Evolutionary conservation across 169 alveolate species (phyloP).

Genomic region (Plasmodium malariae): DNA sequence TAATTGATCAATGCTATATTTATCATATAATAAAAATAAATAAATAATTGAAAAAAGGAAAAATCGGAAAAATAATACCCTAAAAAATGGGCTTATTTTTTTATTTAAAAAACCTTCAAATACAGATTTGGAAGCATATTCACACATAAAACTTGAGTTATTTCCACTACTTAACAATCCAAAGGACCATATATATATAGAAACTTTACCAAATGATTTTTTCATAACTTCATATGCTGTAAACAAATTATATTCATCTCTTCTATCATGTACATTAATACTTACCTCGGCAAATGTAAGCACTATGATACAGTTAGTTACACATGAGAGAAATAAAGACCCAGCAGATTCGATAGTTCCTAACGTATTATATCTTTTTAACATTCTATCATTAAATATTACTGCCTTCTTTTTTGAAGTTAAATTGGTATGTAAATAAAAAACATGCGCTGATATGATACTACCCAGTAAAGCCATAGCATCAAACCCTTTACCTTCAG

Average conservation of each 20-base stretch:
- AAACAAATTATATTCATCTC: conserved; percentile 47
- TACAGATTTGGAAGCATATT: conserved; percentile 73
- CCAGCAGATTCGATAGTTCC: conserved; percentile 67
- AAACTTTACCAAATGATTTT: conserved; percentile 63
- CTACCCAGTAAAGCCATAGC: conserved; percentile 66
- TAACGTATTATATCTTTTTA: conserved; percentile 51
- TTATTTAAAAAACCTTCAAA: conserved; percentile 75
- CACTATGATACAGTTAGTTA: conserved; percentile 72
- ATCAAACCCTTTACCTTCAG: conserved; percentile 57
- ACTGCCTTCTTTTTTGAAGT: conserved; percentile 59
- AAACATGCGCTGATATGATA: conserved; percentile 70
- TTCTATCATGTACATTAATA: conserved; percentile 22
- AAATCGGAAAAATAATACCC: conserved; percentile 53
- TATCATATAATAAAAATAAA: conserved; percentile 41
- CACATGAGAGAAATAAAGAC: conserved; percentile 51
- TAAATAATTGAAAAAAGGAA: conserved; percentile 52
- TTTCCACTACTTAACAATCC: conserved; percentile 77
- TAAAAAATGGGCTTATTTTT: conserved; percentile 40
- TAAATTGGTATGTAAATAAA: conserved; percentile 75
- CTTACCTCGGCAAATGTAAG: conserved; percentile 74
- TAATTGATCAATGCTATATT: conserved; percentile 61
- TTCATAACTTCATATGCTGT: conserved; percentile 75
- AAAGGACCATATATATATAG: conserved; percentile 77
- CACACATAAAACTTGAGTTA: conserved; percentile 76
- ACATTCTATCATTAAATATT: conserved; percentile 29